Evolutionary conservation across 495 filamentous ascomycete genomes (phyloP).

Genomic region (Saxophila tyrrhenica): DNA sequence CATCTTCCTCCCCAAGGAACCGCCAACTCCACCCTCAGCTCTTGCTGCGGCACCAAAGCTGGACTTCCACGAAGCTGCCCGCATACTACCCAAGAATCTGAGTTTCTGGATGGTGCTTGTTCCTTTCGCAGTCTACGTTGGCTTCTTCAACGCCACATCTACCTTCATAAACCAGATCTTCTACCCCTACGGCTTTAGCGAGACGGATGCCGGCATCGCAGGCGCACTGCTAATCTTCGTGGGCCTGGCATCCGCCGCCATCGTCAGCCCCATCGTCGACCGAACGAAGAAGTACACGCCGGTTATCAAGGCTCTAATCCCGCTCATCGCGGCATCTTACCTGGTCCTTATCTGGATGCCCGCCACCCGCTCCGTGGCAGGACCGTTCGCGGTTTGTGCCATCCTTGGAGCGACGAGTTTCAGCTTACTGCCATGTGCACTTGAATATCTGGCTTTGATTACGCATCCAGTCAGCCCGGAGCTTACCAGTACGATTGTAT

Average conservation of each 20-base stretch:
- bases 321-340: slow-evolving; percentile 59
- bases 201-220: slow-evolving; percentile 76
- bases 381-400: slow-evolving; percentile 54
- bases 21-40: slow-evolving; percentile 54
- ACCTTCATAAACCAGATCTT: slow-evolving; percentile 86
- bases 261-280: slow-evolving; percentile 72
- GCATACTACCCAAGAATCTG: slow-evolving; percentile 28
- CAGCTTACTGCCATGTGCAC: slow-evolving; percentile 64
- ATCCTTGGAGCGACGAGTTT: slow-evolving; percentile 76
- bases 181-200: slow-evolving; percentile 64
- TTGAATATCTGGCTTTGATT: slow-evolving; percentile 79
- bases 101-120: slow-evolving; percentile 69
- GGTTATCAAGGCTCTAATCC: slow-evolving; percentile 63
- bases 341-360: slow-evolving; percentile 76
- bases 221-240: slow-evolving; percentile 85
- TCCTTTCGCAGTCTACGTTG: slow-evolving; percentile 75
- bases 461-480: slow-evolving; percentile 83
- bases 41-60: slow-evolving; percentile 31
- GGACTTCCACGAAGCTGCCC: slow-evolving; percentile 45
- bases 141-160: slow-evolving; percentile 85
- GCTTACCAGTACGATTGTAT: slow-evolving; percentile 69
- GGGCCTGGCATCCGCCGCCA: slow-evolving; percentile 64
- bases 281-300: slow-evolving; percentile 67
- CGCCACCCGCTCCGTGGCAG: slow-evolving; percentile 51
- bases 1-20: slow-evolving; percentile 70